Base-by-base conservation (phyloP, 2,329 filamentous ascomycete species). In the Monosporascus sp. region DNA sequence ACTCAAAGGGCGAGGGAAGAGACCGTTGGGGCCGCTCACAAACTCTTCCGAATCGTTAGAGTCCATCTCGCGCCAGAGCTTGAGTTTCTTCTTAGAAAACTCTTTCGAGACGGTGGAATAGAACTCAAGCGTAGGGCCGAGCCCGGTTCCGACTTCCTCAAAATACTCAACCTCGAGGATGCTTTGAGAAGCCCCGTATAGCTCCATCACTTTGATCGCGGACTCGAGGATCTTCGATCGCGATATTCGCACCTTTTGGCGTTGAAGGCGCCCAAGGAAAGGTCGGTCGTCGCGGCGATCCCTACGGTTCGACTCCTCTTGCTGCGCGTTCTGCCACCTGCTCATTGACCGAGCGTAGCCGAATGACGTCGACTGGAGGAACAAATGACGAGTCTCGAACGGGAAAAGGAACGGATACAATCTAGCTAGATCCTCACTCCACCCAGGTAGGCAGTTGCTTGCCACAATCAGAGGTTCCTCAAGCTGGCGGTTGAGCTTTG, bases 91-190 rank as follows among this genome's bases (percentile, higher is more conserved):
- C 77, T 94, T 96, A 1, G 90, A 93, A 65, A 97, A 97, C 68
- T 99, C 94, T 63, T 90, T 94, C 0, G 94, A 99, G 1, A 97
- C 93, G 0, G 90, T 96, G 0, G 94, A 96, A 72, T 99, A 99
- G 69, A 99, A 99, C 68, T 99, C 94, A 15, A 99, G 80, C 0
- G 94, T 99, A 4, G 94, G 94, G 0, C 94, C 94, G 46, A 99
- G 79, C 47, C 94, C 94, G 24, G 95, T 99, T 53, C 94, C 94
- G 22, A 99, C 94, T 72, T 99, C 94, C 65, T 97, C 94, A 62
- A 99, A 99, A 66, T 99, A 99, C 66, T 99, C 95, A 2, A 99
- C 93, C 67, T 99, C 94, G 1, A 99, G 75, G 27, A 97, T 89
- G 68, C 93, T 97, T 54, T 96, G 90, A 1, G 93, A 96, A n/a